phyloP scores from a whole-genome alignment of 208 protist genomes.

The Acanthamoeba culbertsoni region DNA sequence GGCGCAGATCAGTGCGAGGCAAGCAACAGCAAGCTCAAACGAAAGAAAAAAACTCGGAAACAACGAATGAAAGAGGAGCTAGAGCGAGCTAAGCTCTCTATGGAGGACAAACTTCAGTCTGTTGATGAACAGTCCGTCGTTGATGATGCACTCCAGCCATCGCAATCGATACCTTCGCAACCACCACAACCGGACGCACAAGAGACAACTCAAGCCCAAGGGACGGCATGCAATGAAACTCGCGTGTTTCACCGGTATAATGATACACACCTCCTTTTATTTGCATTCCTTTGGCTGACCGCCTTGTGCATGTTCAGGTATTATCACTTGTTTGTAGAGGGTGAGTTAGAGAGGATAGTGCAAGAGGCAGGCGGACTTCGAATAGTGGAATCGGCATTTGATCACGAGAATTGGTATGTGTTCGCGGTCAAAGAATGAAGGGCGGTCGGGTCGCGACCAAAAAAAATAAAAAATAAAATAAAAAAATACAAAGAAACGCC shows the following conservation, averaged over 20 bases:
- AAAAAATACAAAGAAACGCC: background rate
- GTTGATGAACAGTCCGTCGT: too few species aligned
- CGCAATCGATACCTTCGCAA: too few species aligned
- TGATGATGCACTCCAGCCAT: too few species aligned
- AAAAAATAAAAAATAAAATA: background rate
- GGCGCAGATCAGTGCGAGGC: background rate
- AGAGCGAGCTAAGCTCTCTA: background rate
- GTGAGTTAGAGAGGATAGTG: slow-evolving; percentile 54
- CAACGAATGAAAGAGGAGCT: background rate
- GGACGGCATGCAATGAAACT: background rate
- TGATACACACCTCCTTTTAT: too few species aligned
- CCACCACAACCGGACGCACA: too few species aligned
- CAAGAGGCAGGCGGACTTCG: background rate
- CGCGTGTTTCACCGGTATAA: background rate
- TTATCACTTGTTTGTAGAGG: slow-evolving; percentile 70
- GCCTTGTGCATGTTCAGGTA: background rate
- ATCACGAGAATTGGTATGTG: slow-evolving; percentile 68
- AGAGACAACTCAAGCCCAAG: background rate
- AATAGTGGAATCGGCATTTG: slow-evolving; percentile 47
- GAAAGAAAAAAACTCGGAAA: background rate
- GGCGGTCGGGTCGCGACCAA: background rate
- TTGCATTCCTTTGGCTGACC: too few species aligned
- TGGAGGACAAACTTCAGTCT: too few species aligned
- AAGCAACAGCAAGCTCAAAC: background rate
- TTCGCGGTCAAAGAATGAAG: slow-evolving; percentile 1